A percentile compares a stretch with the other conserved stretches of the same genome.
Conservation (phyloP, 306 rosid genomes). For the Pyrus betulifolia region DNA sequence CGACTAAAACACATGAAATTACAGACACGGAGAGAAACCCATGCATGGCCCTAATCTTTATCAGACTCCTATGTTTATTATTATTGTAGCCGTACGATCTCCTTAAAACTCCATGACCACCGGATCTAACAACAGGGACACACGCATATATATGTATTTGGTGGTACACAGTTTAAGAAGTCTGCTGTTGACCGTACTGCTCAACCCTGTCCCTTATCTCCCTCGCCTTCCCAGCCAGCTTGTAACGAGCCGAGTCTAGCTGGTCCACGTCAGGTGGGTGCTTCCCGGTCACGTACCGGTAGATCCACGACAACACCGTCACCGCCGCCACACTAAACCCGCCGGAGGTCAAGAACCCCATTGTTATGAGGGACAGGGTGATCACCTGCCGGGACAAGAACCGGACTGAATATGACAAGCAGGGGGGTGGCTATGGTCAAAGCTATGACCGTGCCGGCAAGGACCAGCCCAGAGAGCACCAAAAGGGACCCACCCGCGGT, state of each 20-base stretch:
- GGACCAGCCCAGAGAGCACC: slow-evolving; percentile 40
- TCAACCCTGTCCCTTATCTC: slow-evolving; percentile 68
- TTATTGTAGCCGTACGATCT: background rate
- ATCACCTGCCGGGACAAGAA: slow-evolving; percentile 58
- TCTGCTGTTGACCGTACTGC: slow-evolving; percentile 48
- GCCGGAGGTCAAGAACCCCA: slow-evolving; percentile 60
- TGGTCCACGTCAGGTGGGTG: slow-evolving; percentile 44
- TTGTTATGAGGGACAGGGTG: slow-evolving; percentile 20
- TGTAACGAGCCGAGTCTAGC: slow-evolving; percentile 43
- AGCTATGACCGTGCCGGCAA: slow-evolving; percentile 45
- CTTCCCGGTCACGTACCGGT: slow-evolving; percentile 45
- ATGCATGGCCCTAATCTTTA: background rate
- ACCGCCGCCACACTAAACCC: slow-evolving; percentile 68
- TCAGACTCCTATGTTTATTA: background rate
- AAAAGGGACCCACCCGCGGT: slow-evolving; percentile 61
- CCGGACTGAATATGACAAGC: slow-evolving; percentile 78
- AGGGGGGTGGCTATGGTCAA: slow-evolving; percentile 56
- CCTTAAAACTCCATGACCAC: background rate
- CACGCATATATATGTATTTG: background rate
- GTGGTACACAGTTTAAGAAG: slow-evolving; percentile 6
- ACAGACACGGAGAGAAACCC: background rate
- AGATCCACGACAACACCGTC: slow-evolving; percentile 65
- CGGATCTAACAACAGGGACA: background rate
- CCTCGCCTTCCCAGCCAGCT: slow-evolving; percentile 43
- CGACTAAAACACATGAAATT: background rate